These are phyloP conservation scores for Stagonosporopsis chrysanthemi DNA, from an alignment of 2,329 filamentous ascomycete genomes.

Conservation along the genomic window DNA sequence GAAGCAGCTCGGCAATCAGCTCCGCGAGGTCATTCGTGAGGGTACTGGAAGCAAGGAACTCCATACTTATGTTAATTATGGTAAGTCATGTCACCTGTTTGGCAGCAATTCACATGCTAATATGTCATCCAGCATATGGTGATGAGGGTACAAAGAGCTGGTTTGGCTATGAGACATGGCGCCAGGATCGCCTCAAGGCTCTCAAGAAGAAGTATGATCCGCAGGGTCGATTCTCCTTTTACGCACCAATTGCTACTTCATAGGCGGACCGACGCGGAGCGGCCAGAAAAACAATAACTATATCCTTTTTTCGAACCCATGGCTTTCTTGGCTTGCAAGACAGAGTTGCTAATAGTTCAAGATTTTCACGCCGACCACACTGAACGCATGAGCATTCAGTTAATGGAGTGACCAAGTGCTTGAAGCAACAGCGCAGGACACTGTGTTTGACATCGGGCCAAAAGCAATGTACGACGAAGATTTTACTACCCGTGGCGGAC, in stretches of 20 bases:
- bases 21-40: constrained; percentile 29
- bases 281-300: background rate
- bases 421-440: background rate
- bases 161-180: constrained; percentile 47
- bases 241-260: constrained; percentile 31
- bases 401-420: too few relatives aligned
- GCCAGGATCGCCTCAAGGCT: constrained; percentile 37
- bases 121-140: constrained; percentile 30
- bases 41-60: constrained; percentile 31
- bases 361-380: too few relatives aligned
- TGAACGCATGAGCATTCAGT: too few relatives aligned
- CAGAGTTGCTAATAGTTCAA: too few relatives aligned
- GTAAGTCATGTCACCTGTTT: background rate
- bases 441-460: background rate
- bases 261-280: constrained; percentile 31
- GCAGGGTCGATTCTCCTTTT: constrained; percentile 39
- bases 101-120: background rate
- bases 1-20: constrained; percentile 23
- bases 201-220: constrained; percentile 49
- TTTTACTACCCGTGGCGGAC: background rate
- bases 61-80: constrained; percentile 37
- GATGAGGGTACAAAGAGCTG: constrained; percentile 36
- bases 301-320: background rate
- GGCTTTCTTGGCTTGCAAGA: background rate
- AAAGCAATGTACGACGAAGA: background rate